Evolutionary conservation across 164 flowering plant genomes (phyloP), one percentile per base, ranked within the genome.

Genomic region (Umbellularia californica): DNA sequence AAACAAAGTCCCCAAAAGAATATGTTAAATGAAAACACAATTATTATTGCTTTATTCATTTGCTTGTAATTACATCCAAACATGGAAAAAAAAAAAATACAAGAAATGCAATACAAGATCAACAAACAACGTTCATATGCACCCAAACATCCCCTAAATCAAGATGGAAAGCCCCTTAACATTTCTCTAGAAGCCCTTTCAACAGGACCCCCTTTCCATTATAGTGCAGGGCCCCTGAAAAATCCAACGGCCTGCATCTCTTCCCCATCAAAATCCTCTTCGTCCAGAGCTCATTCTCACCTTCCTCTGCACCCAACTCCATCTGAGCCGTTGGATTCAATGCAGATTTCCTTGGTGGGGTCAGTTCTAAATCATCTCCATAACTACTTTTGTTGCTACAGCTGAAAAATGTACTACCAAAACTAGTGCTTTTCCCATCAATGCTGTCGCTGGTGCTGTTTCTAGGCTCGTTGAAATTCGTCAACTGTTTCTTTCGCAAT

Each of bases 211-310:
- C 87, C 72, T 82, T 51, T 5, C 65, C 28, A 70, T 82, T 82
- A 28, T 87, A 82, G 17, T 77, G 80, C 22, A 85, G 84, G 5
- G 33, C 68, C 15, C 86, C 90, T 13, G 87, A 80, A 0, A 70
- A 28, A 65, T 78, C 78, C 79, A 88, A 47, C 7, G 91, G 87
- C 75, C 73, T 82, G 78, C 92, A 90, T 51, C 71, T 82, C 71
- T 55, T 75, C 58, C 92, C 95, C 88, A 89, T 81, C 47, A 90
- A 77, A 71, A 90, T 90, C 86, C 82, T 88, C 81, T 81, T 88
- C 86, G 84, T 90, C 82, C 92, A 90, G 15, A 90, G 73, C 73
- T 87, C 91, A 24, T 64, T 62, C 5, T n/a, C 13, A 20, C 50
- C 30, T 14, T 28, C 27, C 19, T 76, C 66, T 58, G 72, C 35